phyloP scores from a whole-genome alignment of 495 filamentous ascomycete genomes.

The Neurospora sp. region DNA sequence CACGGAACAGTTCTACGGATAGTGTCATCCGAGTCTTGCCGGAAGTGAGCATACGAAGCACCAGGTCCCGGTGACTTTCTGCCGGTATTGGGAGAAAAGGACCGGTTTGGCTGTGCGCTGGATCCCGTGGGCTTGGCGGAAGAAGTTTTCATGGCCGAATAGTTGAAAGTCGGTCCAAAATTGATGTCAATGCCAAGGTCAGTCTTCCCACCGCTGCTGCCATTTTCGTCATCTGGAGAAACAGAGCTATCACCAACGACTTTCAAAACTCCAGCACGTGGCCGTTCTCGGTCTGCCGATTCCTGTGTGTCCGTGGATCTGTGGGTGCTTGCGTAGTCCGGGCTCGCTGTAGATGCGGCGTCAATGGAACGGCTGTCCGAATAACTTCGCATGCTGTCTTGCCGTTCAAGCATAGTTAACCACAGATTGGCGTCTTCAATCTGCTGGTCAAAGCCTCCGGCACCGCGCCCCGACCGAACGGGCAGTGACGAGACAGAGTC shows the following conservation, averaged over 20 bases:
- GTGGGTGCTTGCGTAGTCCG: slow-evolving; percentile 61
- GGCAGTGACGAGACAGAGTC: slow-evolving; percentile 14
- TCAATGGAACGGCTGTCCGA: slow-evolving; percentile 38
- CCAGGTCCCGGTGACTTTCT: slow-evolving; percentile 32
- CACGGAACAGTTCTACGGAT: slow-evolving; percentile 58
- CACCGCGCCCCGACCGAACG: slow-evolving; percentile 33
- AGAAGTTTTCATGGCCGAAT: slow-evolving; percentile 28
- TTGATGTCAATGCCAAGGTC: slow-evolving; percentile 47
- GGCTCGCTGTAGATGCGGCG: slow-evolving; percentile 36
- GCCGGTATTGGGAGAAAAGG: slow-evolving; percentile 29
- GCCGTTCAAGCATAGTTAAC: slow-evolving; percentile 11
- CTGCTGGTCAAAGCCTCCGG: slow-evolving; percentile 53
- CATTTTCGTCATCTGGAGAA: slow-evolving; percentile 17
- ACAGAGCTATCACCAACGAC: slow-evolving; percentile 53
- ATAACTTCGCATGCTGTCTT: slow-evolving; percentile 28
- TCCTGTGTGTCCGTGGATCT: slow-evolving; percentile 52
- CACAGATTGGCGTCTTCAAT: slow-evolving; percentile 52
- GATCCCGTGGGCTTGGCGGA: slow-evolving; percentile 11
- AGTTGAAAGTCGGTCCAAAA: slow-evolving; percentile 78
- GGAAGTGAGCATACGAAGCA: slow-evolving; percentile 24
- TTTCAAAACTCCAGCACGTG: slow-evolving; percentile 73
- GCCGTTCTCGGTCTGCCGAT: slow-evolving; percentile 46
- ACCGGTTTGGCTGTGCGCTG: slow-evolving; percentile 30
- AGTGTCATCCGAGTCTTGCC: slow-evolving; percentile 38
- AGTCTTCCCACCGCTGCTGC: not conserved